phyloP scores from a whole-genome alignment of 176 grass and related monocot genomes.

The Elaeis guineensis region DNA sequence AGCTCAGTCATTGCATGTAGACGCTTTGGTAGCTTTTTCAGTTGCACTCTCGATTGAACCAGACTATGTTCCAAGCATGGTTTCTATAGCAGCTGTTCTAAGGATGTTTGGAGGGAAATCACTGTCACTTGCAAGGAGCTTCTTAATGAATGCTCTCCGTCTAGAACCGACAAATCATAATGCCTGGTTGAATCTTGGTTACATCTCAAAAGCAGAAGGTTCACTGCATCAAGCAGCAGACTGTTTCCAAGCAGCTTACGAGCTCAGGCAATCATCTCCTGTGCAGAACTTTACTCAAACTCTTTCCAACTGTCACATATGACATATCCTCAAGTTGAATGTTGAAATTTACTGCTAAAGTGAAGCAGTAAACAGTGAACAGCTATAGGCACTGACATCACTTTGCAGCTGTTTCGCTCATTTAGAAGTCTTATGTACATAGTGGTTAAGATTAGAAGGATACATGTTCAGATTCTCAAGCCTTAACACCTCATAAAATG shows the following conservation, averaged over 20 bases:
- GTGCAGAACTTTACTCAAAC: constrained; percentile 46
- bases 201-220: constrained; percentile 58
- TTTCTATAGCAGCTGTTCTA: constrained; percentile 71
- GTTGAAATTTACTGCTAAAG: too few species aligned
- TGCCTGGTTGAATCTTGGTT: constrained; percentile 77
- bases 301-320: background rate
- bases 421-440: too few species aligned
- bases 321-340: too few species aligned
- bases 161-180: constrained; percentile 61
- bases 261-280: constrained; percentile 62
- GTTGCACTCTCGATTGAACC: constrained; percentile 66
- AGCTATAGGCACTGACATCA: too few species aligned
- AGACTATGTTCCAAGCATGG: constrained; percentile 77
- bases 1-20: constrained; percentile 64
- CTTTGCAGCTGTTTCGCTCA: too few species aligned
- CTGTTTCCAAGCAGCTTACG: constrained; percentile 82
- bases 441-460: too few species aligned
- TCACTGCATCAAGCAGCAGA: constrained; percentile 60
- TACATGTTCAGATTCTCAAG: too few species aligned
- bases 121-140: constrained; percentile 54
- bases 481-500: too few species aligned
- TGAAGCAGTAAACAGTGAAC: too few species aligned
- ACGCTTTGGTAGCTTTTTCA: constrained; percentile 68
- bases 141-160: constrained; percentile 53
- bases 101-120: constrained; percentile 46